Conservation (phyloP, 2,329 filamentous ascomycete species). For the Aspergillus neoniger region DNA sequence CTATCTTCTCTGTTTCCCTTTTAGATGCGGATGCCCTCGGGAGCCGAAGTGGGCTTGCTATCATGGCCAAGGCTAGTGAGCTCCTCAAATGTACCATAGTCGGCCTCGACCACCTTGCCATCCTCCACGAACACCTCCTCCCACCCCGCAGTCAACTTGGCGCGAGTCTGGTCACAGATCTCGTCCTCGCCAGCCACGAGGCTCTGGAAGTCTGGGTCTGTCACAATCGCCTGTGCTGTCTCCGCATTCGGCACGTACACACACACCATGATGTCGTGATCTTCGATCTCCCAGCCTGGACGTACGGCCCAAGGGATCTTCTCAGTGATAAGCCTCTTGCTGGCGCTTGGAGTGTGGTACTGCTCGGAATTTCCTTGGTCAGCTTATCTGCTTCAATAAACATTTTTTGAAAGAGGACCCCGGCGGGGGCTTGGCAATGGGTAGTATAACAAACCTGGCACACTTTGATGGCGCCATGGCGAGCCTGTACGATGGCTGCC, state of each 20-base stretch:
- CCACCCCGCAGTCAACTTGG: constrained; percentile 5
- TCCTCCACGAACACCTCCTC: constrained; percentile 8
- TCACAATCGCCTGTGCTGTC: constrained; percentile 2
- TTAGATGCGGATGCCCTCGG: too few relatives aligned
- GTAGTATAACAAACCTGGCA: not conserved
- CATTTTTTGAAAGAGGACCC: too few relatives aligned
- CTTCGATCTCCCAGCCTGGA: constrained; percentile 1
- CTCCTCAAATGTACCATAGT: too few relatives aligned
- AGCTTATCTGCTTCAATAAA: too few relatives aligned
- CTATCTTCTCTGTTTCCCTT: too few relatives aligned
- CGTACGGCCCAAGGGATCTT: constrained; percentile 5
- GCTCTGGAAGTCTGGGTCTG: constrained; percentile 2
- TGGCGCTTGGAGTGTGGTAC: not conserved
- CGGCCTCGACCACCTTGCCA: not conserved
- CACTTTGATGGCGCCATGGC: constrained; percentile 5
- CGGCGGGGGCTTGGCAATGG: too few relatives aligned
- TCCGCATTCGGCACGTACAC: constrained; percentile 1
- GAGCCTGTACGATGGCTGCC: not conserved
- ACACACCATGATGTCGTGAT: constrained; percentile 4
- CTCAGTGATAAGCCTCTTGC: not conserved
- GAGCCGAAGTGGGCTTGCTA: too few relatives aligned
- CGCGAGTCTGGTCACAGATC: not conserved
- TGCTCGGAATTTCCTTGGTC: not conserved
- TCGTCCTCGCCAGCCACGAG: not conserved
- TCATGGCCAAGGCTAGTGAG: too few relatives aligned